Conservation (phyloP, 2,329 filamentous ascomycete species). For the Botryotinia narcissicola region DNA sequence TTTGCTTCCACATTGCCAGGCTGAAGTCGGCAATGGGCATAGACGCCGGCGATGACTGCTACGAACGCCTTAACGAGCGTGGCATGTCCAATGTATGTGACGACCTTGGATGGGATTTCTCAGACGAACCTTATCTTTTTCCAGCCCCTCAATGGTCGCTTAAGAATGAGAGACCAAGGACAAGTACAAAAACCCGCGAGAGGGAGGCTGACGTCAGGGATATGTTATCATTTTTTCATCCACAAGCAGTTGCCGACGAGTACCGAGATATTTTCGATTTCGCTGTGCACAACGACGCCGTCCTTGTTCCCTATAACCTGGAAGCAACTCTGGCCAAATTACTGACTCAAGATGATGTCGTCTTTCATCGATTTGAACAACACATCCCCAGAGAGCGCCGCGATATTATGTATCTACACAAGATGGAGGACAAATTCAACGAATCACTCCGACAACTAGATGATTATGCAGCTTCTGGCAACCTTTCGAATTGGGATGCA, state of each 20-base stretch:
- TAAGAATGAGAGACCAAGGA: conserved; percentile 25
- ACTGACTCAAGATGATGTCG: conserved; percentile 31
- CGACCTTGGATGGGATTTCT: conserved; percentile 33
- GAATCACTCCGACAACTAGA: conserved; percentile 29
- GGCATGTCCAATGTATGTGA: conserved; percentile 34
- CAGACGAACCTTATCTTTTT: conserved; percentile 28
- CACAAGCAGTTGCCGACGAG: conserved; percentile 26
- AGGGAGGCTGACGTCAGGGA: conserved; percentile 31
- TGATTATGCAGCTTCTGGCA: conserved; percentile 30
- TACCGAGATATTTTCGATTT: conserved; percentile 33
- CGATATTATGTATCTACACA: conserved; percentile 32
- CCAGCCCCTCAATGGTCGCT: conserved; percentile 31
- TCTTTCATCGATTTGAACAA: conserved; percentile 30
- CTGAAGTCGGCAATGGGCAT: conserved; percentile 17
- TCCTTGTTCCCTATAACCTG: conserved; percentile 29
- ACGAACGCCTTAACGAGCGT: conserved; percentile 29
- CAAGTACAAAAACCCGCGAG: conserved; percentile 6
- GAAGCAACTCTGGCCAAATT: conserved; percentile 34
- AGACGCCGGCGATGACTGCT: conserved; percentile 20
- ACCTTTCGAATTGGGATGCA: conserved; percentile 21
- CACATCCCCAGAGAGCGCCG: conserved; percentile 30
- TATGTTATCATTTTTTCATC: conserved; percentile 35
- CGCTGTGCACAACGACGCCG: conserved; percentile 25
- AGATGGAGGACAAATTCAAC: conserved; percentile 30
- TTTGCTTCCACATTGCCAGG: conserved; percentile 28